Evolutionary conservation across 1,139 yeast species (phyloP).

Genomic region (Magnusiomyces paraingens): DNA sequence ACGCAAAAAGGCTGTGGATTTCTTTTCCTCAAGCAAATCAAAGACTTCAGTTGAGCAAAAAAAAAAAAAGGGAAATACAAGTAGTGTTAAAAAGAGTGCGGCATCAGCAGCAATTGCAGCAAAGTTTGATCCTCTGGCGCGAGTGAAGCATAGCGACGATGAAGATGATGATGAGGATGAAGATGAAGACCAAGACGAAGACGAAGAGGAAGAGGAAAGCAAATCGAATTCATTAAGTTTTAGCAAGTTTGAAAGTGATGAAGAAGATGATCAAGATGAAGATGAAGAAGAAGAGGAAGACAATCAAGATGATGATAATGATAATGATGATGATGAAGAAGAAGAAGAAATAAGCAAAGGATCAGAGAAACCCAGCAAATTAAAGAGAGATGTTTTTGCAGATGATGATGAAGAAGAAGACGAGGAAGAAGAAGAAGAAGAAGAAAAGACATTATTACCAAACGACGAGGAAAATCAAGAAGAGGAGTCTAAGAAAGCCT

Average conservation of each 20-base stretch:
- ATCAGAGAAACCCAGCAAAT: not conserved
- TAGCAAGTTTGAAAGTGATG: too few relatives aligned
- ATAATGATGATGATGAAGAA: slow-evolving; percentile 2
- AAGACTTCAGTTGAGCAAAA: not conserved
- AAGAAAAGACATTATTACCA: too few relatives aligned
- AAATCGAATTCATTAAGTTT: not conserved
- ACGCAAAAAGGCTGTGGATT: slow-evolving; percentile 13
- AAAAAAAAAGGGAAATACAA: not conserved
- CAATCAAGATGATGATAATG: not conserved
- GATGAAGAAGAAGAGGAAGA: not conserved
- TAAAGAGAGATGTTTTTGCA: slow-evolving; percentile 6
- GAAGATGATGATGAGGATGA: not conserved
- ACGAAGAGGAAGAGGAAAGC: not conserved
- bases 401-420: slow-evolving; percentile 10
- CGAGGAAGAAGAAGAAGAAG: slow-evolving; percentile 12
- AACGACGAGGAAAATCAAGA: slow-evolving; percentile 12
- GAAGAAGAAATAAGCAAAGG: not conserved
- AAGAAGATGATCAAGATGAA: not conserved
- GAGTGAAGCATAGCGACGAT: slow-evolving; percentile 2
- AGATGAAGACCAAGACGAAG: not conserved
- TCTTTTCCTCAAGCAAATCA: slow-evolving; percentile 8
- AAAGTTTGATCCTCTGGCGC: not conserved
- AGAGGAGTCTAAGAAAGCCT: slow-evolving; percentile 5
- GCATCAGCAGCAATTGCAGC: not conserved
- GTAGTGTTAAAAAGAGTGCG: too few relatives aligned